Conservation (phyloP, 1,284 basidiomycete species). For the Ustilago bromivora region DNA sequence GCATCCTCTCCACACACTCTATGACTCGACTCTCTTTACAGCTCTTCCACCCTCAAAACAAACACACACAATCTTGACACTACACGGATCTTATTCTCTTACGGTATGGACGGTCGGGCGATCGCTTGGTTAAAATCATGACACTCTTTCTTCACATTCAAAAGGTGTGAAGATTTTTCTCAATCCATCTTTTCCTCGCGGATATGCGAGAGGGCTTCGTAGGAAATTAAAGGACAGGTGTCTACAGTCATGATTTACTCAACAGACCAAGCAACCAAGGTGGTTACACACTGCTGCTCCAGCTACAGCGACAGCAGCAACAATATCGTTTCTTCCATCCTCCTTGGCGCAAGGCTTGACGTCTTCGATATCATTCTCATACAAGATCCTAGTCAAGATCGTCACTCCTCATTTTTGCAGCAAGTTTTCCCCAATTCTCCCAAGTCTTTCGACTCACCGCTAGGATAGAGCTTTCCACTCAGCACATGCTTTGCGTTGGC, state of each 20-base stretch:
- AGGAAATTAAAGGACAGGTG: conserved; percentile 45
- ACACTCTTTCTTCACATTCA: conserved; percentile 10
- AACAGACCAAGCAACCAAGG: conserved; percentile 30
- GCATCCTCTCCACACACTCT: neutral
- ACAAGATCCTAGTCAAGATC: conserved; percentile 6
- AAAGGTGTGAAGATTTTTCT: conserved; percentile 20
- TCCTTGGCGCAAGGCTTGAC: conserved; percentile 14
- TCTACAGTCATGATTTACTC: conserved; percentile 35
- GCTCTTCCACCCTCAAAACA: conserved; percentile 5
- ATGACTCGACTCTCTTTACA: conserved; percentile 7
- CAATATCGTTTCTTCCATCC: conserved; percentile 10
- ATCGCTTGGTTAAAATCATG: conserved; percentile 36
- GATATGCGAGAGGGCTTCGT: conserved; percentile 59
- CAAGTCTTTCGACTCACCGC: neutral
- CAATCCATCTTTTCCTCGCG: conserved; percentile 45
- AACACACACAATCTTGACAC: conserved; percentile 25
- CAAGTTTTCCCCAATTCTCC: neutral
- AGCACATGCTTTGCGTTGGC: neutral
- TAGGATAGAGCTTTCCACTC: neutral
- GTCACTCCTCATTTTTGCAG: neutral
- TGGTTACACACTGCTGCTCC: conserved; percentile 26
- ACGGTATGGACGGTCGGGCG: conserved; percentile 40
- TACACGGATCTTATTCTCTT: conserved; percentile 22
- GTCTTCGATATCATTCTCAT: conserved; percentile 3
- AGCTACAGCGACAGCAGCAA: conserved; percentile 4